phyloP scores from a whole-genome alignment of 768 basidiomycete genomes.

The Rhodotorula paludigena region DNA sequence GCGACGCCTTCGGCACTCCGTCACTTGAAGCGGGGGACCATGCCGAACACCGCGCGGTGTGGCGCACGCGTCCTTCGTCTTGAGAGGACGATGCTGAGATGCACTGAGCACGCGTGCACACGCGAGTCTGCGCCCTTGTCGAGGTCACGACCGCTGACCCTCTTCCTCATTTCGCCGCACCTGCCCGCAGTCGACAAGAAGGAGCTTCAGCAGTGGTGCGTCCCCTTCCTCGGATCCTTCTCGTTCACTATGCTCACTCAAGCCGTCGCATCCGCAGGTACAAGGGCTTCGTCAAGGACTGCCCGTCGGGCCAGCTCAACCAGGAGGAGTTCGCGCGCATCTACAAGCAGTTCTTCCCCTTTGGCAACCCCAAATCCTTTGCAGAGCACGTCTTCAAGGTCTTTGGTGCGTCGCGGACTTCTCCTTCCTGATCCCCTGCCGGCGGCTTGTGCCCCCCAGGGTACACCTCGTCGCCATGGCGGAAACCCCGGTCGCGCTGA shows the following conservation, averaged over 20 bases:
- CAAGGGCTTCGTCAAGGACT: conserved; percentile 98
- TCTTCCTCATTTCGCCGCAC: background rate
- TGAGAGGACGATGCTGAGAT: too few species aligned
- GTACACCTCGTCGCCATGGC: too few species aligned
- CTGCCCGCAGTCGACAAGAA: conserved; percentile 77
- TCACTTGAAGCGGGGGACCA: too few species aligned
- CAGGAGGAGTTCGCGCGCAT: conserved; percentile 92
- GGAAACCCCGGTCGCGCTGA: too few species aligned
- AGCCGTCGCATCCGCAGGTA: conserved; percentile 60
- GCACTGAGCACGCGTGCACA: too few species aligned
- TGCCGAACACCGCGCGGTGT: too few species aligned
- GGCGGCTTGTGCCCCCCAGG: too few species aligned
- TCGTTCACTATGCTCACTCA: background rate
- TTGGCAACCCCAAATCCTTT: conserved; percentile 93
- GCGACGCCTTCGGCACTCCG: too few species aligned
- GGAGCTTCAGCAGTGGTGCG: conserved; percentile 88
- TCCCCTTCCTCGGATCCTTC: background rate
- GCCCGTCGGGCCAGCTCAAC: conserved; percentile 92
- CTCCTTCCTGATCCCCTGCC: too few species aligned
- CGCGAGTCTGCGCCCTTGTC: too few species aligned
- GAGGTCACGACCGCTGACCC: conserved; percentile 1
- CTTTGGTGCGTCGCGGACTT: conserved; percentile 51
- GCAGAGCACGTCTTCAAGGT: conserved; percentile 99
- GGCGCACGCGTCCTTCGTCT: too few species aligned
- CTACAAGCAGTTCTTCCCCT: conserved; percentile 99